Conservation (phyloP, 1,284 basidiomycete species). For the Gomphus sp. region DNA sequence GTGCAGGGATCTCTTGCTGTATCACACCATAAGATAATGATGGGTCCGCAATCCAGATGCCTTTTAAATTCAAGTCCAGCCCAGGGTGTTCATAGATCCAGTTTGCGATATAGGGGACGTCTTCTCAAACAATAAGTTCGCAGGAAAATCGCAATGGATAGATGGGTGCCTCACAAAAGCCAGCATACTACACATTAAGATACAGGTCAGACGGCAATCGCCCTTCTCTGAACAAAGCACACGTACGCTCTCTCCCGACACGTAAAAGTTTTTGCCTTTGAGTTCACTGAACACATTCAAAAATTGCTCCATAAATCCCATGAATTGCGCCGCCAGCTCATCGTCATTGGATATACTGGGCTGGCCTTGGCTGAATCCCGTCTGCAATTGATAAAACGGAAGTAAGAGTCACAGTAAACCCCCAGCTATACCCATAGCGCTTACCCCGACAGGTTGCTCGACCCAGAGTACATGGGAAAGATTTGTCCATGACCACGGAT, state of each 20-base stretch:
- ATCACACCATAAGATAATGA: conserved; percentile 26
- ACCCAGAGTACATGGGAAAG: conserved; percentile 36
- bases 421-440: conserved; percentile 13
- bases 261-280: conserved; percentile 28
- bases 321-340: conserved; percentile 28
- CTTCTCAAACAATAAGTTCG: conserved; percentile 12
- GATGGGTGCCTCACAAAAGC: conserved; percentile 22
- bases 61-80: conserved; percentile 26
- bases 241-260: conserved; percentile 30
- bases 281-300: conserved; percentile 29
- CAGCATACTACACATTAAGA: conserved; percentile 24
- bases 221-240: not conserved
- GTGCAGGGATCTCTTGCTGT: conserved; percentile 30
- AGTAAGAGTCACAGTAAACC: not conserved
- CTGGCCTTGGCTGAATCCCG: conserved; percentile 27
- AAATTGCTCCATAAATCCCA: conserved; percentile 30
- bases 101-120: conserved; percentile 32
- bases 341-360: conserved; percentile 28
- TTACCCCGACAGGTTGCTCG: conserved; percentile 42
- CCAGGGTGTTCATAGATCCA: conserved; percentile 30
- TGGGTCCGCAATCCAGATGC: conserved; percentile 32
- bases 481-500: conserved; percentile 33
- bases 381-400: conserved; percentile 15
- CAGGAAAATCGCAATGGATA: not conserved
- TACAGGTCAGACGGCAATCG: not conserved